A percentile compares a stretch with the other conserved stretches of the same genome.
These are phyloP conservation scores for Davidsoniella eucalypti DNA, from an alignment of 2,329 filamentous ascomycete genomes.

Conservation along the genomic window DNA sequence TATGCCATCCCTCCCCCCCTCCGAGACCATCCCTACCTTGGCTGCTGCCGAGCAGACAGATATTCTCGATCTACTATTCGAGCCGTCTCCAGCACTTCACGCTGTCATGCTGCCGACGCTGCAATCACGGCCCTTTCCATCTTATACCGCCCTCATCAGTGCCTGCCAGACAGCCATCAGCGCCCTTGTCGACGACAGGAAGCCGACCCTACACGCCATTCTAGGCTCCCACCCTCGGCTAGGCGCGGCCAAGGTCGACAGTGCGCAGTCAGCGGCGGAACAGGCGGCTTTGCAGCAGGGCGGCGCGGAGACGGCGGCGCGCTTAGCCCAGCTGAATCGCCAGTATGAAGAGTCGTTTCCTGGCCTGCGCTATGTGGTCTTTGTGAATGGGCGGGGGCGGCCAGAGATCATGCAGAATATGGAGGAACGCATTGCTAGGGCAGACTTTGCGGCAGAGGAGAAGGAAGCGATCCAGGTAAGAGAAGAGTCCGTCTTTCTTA, in stretches of 20 bases:
- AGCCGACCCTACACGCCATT: constrained; percentile 48
- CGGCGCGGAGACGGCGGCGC: constrained; percentile 37
- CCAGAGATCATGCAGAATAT: constrained; percentile 70
- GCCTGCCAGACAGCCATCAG: constrained; percentile 47
- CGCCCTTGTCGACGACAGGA: constrained; percentile 29
- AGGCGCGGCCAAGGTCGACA: constrained; percentile 68
- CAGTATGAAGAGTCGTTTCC: constrained; percentile 72
- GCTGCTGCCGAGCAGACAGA: constrained; percentile 35
- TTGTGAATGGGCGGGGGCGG: constrained; percentile 68
- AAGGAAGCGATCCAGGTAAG: constrained; percentile 57
- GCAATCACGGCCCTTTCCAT: constrained; percentile 36
- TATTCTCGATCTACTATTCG: constrained; percentile 67
- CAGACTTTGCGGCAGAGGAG: constrained; percentile 51
- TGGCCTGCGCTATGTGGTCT: constrained; percentile 75
- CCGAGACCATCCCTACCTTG: constrained; percentile 38
- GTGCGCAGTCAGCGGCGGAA: constrained; percentile 62
- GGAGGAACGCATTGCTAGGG: constrained; percentile 52
- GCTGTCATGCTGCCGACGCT: constrained; percentile 52
- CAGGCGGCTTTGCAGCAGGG: constrained; percentile 56
- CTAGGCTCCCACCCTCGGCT: constrained; percentile 70
- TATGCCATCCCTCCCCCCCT: constrained; percentile 32
- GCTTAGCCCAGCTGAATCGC: constrained; percentile 48
- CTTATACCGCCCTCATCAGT: constrained; percentile 54
- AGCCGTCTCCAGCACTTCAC: constrained; percentile 62
- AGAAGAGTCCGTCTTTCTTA: constrained; percentile 1